Base-by-base conservation (phyloP, 768 basidiomycete species). In the Amanita pseudoporphyria region DNA sequence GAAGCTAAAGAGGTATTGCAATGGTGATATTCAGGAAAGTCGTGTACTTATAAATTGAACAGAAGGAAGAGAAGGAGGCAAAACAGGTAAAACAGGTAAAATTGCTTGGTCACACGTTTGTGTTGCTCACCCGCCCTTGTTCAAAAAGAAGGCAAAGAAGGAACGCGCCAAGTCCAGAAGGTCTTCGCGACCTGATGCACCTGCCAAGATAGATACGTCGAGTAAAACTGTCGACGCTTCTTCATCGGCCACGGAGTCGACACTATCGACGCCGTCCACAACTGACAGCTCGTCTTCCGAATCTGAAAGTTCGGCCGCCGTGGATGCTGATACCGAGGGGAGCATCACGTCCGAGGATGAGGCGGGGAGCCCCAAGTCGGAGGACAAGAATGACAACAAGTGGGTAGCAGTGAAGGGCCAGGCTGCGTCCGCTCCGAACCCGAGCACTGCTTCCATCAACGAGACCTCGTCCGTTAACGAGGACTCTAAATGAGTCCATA, bases 321-420 rank as follows among this genome's bases (percentile, higher is more conserved):
- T 74, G 46, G 87, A 87, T 52, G 84, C 81, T 6, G 87, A 88
- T 58, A 78, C 78, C 19, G 86, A 88, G 63, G 83, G 82, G 59
- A 85, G 83, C 58, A 67, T 83, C 55, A 82, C 84, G 3, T 85
- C 84, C 30, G 86, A 87, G 57, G 84, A 85, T 47, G 85, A 86
- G 58, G 60, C 62, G 18, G 75, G 80, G 35, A 76, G 76, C 57
- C 56, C 60, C 16, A 62, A 59, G 38, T 62, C 36, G 24, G 47
- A 44, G 10, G 33, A 30, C 39, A 35, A 58, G 48, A 62, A 70
- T 35, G 63, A 55, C 40, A 63, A 65, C 57, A 86, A 84, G 61
- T 89, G 87, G 87, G 78, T 88, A 44, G 70, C 84, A 16, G 80
- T 89, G 61, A 84, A 86, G 64, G 72, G 72, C 19, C 67, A 77